Conservation (phyloP, 495 filamentous ascomycete species). For the Aspergillus ostianus region DNA sequence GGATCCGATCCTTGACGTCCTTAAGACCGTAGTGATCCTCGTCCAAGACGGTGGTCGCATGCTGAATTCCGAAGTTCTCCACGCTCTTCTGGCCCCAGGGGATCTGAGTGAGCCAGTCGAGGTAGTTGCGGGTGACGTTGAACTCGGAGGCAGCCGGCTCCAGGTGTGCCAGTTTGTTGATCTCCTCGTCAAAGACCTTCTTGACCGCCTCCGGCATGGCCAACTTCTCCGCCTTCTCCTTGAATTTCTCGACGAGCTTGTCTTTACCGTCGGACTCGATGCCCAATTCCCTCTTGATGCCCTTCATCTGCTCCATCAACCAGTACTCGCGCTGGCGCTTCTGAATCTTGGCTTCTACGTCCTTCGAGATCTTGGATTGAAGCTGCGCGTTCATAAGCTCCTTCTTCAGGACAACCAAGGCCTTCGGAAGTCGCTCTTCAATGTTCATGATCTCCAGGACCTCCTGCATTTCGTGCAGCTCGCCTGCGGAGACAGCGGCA, state of each 20-base stretch:
- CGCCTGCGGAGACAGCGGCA: constrained; percentile 87
- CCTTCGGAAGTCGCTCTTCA: constrained; percentile 85
- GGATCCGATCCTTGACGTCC: constrained; percentile 97
- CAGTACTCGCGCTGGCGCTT: constrained; percentile 98
- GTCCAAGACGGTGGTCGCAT: constrained; percentile 87
- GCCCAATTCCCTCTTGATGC: constrained; percentile 91
- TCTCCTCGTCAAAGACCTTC: constrained; percentile 97
- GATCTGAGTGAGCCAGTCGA: constrained; percentile 98
- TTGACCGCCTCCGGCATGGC: constrained; percentile 96
- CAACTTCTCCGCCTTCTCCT: constrained; percentile 88
- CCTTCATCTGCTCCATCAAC: constrained; percentile 99
- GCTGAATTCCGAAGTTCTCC: constrained; percentile 92
- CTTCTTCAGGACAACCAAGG: constrained; percentile 89
- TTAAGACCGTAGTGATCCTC: constrained; percentile 97
- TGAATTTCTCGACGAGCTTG: constrained; percentile 95
- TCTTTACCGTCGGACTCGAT: constrained; percentile 98
- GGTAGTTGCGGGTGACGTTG: constrained; percentile 98
- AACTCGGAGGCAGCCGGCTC: constrained; percentile 96
- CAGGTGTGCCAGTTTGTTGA: constrained; percentile 93
- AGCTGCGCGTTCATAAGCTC: constrained; percentile 97
- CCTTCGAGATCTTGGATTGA: constrained; percentile 95
- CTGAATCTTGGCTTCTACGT: constrained; percentile 96
- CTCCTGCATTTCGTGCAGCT: constrained; percentile 87
- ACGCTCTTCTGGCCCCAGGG: constrained; percentile 96
- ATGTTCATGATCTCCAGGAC: constrained; percentile 87